These are phyloP conservation scores for Oldenlandia corymbosa DNA, from an alignment of 257 asterid genomes.

Conservation along the genomic window DNA sequence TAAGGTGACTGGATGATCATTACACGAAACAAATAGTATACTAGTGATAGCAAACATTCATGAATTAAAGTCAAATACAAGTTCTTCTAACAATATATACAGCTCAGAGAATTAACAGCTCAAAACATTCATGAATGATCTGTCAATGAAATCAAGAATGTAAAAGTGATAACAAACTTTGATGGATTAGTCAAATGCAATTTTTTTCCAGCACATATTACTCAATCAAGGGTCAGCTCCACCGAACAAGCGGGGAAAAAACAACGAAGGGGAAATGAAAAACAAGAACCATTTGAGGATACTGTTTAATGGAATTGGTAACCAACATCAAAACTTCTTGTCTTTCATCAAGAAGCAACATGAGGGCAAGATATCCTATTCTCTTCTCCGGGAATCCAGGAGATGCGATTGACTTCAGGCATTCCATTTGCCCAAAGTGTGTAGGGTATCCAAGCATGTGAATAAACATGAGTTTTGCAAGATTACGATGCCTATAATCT, in stretches of 20 bases:
- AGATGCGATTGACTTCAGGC: slow-evolving; percentile 86
- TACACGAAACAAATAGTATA: neutral
- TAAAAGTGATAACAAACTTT: too few species aligned
- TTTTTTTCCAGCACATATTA: too few species aligned
- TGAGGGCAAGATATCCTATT: slow-evolving; percentile 97
- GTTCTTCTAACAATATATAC: neutral
- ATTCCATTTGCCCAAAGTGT: slow-evolving; percentile 99
- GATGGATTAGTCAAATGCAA: too few species aligned
- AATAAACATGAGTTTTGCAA: slow-evolving; percentile 98
- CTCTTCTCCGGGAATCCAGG: slow-evolving; percentile 99
- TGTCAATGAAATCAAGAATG: too few species aligned
- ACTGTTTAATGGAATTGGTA: slow-evolving; percentile 97
- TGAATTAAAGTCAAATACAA: neutral
- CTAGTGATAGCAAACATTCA: neutral
- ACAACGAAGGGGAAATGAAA: too few species aligned
- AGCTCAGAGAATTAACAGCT: too few species aligned
- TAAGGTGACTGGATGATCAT: slow-evolving; percentile 38
- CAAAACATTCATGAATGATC: too few species aligned
- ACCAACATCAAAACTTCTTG: slow-evolving; percentile 99
- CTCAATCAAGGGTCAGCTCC: neutral
- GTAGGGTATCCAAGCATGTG: slow-evolving; percentile 99
- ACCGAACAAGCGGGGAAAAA: neutral
- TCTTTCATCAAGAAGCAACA: slow-evolving; percentile 98
- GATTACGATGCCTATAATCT: slow-evolving; percentile 86
- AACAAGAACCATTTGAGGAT: slow-evolving; percentile 45